These are phyloP conservation scores for Fusarium scirpi DNA, from an alignment of 2,329 filamentous ascomycete species.

Conservation along the genomic window DNA sequence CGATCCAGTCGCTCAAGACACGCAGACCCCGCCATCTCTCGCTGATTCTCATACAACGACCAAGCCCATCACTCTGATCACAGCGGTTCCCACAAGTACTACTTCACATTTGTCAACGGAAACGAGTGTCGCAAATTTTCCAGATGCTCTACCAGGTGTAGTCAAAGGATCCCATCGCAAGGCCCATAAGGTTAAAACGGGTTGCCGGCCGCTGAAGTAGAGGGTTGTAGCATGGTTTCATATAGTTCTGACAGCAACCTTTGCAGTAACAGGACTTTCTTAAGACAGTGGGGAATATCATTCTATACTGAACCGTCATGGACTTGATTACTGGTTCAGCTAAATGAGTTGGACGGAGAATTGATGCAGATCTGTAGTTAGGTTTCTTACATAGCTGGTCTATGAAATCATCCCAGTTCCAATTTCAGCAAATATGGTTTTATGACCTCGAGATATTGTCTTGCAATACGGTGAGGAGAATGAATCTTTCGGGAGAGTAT, in stretches of 20 bases:
- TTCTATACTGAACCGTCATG: not conserved
- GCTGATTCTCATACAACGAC: not conserved
- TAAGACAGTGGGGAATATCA: fast-evolving
- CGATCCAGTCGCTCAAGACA: not conserved
- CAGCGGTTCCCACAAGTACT: not conserved
- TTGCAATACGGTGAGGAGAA: too few species aligned
- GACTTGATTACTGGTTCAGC: not conserved
- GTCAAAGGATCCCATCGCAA: not conserved
- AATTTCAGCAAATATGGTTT: not conserved
- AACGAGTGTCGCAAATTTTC: fast-evolving
- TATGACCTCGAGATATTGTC: too few species aligned
- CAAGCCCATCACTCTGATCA: not conserved
- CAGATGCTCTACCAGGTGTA: not conserved
- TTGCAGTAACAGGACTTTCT: fast-evolving
- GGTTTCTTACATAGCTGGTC: not conserved
- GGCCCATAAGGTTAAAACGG: not conserved
- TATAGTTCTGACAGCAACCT: fast-evolving
- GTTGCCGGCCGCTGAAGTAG: not conserved
- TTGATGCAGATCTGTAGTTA: not conserved
- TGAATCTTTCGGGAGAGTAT: too few species aligned
- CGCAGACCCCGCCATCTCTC: not conserved
- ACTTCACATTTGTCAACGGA: not conserved
- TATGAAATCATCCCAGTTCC: not conserved
- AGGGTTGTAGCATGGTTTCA: not conserved
- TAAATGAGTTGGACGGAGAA: not conserved